Conservation (phyloP, 1,139 yeast species). For the Chernovozyma sophiae-reginae region DNA sequence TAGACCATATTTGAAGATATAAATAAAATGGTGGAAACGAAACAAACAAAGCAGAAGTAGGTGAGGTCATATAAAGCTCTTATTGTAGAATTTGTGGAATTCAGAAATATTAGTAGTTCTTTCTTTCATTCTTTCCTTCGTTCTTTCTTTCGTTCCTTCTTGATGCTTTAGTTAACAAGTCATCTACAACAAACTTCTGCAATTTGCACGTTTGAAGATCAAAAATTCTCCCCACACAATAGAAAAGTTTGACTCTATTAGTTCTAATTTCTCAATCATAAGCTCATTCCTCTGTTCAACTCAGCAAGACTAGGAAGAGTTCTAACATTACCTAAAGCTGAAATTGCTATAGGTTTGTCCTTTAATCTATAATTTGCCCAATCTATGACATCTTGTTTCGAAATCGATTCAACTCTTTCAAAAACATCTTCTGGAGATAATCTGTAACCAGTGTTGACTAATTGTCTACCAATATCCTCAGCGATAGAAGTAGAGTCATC, state of each 20-base stretch:
- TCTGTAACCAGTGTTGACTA: slow-evolving; percentile 90
- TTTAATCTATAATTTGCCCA: slow-evolving; percentile 87
- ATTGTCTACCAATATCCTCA: slow-evolving; percentile 96
- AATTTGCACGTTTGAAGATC: too few species aligned
- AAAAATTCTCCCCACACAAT: too few species aligned
- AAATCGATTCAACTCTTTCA: slow-evolving; percentile 72
- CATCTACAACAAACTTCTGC: too few species aligned
- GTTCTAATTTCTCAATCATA: slow-evolving; percentile 9
- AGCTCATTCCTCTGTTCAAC: slow-evolving; percentile 38
- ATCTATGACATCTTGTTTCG: slow-evolving; percentile 71
- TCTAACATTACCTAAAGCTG: slow-evolving; percentile 81
- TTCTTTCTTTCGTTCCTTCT: too few species aligned
- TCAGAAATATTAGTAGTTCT: too few species aligned
- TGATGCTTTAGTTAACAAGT: too few species aligned
- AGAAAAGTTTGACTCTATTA: too few species aligned
- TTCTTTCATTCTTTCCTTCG: too few species aligned
- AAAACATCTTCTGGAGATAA: slow-evolving; percentile 91
- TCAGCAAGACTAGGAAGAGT: slow-evolving; percentile 58
- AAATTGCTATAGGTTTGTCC: slow-evolving; percentile 79
- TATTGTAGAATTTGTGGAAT: too few species aligned
- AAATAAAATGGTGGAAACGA: slow-evolving; percentile 46
- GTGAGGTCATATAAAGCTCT: too few species aligned
- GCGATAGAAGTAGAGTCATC: slow-evolving; percentile 97
- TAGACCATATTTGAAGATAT: too few species aligned
- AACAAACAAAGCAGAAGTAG: not conserved